phyloP scores from a whole-genome alignment of 164 flowering plant species.

The Vitis labrusca region DNA sequence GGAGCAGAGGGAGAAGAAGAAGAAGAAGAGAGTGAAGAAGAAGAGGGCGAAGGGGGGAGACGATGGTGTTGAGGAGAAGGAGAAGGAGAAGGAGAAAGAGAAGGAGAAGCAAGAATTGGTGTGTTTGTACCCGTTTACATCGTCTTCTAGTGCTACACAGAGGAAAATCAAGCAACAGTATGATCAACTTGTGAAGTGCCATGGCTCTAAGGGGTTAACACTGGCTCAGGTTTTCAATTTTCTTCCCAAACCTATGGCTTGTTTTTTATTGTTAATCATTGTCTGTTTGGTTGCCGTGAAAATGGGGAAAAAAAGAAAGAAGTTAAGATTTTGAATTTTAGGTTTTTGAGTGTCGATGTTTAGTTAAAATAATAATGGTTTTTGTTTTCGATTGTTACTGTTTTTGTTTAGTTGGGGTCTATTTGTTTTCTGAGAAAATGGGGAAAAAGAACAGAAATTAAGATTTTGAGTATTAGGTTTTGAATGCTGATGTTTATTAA shows the following conservation, averaged over 20 bases:
- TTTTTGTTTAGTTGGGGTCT: no score
- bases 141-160: conserved; percentile 71
- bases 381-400: no score
- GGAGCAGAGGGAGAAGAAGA: conserved; percentile 42
- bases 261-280: background rate
- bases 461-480: no score
- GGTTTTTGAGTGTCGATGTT: no score
- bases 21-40: conserved; percentile 53
- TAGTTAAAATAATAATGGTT: no score
- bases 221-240: conserved; percentile 58
- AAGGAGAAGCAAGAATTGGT: conserved; percentile 37
- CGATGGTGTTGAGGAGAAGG: conserved; percentile 24
- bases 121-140: conserved; percentile 68
- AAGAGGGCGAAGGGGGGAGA: conserved; percentile 27
- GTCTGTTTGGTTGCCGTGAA: background rate
- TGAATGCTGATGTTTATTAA: no score
- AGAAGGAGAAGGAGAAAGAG: conserved; percentile 15
- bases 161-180: conserved; percentile 83
- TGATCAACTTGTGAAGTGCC: conserved; percentile 73
- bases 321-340: no score
- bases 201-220: conserved; percentile 60
- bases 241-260: background rate
- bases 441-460: no score
- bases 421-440: no score
- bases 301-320: no score